Evolutionary conservation across 768 basidiomycete species (phyloP), one percentile per base, ranked within the genome.

Genomic region (Russula earlei): DNA sequence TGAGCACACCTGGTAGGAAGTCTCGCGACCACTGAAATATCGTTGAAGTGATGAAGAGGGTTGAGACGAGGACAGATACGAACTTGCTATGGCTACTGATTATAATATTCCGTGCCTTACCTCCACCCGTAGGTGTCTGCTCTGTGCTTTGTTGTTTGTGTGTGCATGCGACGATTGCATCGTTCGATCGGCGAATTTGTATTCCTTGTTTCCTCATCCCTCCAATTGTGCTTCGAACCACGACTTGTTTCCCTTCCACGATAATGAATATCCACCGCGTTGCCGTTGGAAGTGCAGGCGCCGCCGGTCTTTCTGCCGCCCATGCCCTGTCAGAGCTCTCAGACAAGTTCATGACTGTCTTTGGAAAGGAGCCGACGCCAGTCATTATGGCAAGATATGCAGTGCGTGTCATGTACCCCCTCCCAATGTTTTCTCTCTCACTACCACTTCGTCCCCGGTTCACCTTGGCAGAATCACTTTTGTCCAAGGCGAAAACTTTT

Each of bases 21-120:
- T 85, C 88, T 69, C 83, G 88, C 73, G 89, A 91, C 74, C 88
- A 91, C 74, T 91, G 77, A 89, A 68, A 72, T 80, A 15, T 69
- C 77, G 37, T 69, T 81, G 48, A 49, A 54, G 20, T 67, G 36
- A 55, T 29, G 24, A 27, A 12, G 51, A 45, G 51, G 20, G 15
- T 42, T n/a, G 40, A 44, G 41, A 29, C 22, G 19, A 53, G 52
- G 47, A 54, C 27, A 37, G 34, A 49, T 54, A 19, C 48, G 57
- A 48, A 53, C 52, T 53, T 29, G 34, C 19, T 52, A 40, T 49
- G 51, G 46, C 46, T 54, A 48, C 51, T 43, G 47, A 53, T 43
- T 36, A 43, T 54, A 43, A 48, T 54, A 54, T 54, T 58, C 17
- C 36, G 46, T 54, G 47, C 57, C 27, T 27, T 43, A 25, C 41